phyloP scores from a whole-genome alignment of 352 stramenopile genomes.

The Lagenidium giganteum region DNA sequence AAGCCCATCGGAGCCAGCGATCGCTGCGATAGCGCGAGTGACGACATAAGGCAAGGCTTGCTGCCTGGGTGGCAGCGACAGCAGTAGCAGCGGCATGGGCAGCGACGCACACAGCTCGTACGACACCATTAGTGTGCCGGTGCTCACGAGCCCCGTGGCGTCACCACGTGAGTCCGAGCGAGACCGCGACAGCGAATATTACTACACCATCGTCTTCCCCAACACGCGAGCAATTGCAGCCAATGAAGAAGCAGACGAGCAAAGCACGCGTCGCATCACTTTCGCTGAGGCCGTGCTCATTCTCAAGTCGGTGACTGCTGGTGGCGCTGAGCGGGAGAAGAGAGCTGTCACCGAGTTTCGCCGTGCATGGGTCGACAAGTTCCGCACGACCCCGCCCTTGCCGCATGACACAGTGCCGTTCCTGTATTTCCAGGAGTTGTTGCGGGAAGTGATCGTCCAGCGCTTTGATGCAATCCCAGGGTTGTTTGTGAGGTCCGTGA shows the following conservation, averaged over 20 bases:
- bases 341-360: constrained; percentile 43
- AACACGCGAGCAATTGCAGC: constrained; percentile 20
- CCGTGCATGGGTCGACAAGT: constrained; percentile 55
- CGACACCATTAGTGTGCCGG: constrained; percentile 32
- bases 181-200: constrained; percentile 39
- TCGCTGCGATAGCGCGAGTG: no score
- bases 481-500: constrained; percentile 27
- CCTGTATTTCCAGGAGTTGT: constrained; percentile 52
- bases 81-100: not conserved
- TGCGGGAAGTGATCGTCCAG: constrained; percentile 62
- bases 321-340: constrained; percentile 33
- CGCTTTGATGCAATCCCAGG: constrained; percentile 47
- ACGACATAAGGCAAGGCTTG: no score
- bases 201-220: constrained; percentile 74
- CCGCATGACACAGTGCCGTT: constrained; percentile 43
- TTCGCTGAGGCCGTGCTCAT: constrained; percentile 41
- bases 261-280: constrained; percentile 25
- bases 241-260: not conserved
- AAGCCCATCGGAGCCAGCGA: no score
- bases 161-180: constrained; percentile 28
- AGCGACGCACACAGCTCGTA: constrained; percentile 15
- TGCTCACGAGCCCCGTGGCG: constrained; percentile 34
- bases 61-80: no score
- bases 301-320: constrained; percentile 43
- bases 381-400: constrained; percentile 42